These are phyloP conservation scores for Uromyces viciae-fabae DNA, from an alignment of 1,284 basidiomycete species.

Conservation along the genomic window DNA sequence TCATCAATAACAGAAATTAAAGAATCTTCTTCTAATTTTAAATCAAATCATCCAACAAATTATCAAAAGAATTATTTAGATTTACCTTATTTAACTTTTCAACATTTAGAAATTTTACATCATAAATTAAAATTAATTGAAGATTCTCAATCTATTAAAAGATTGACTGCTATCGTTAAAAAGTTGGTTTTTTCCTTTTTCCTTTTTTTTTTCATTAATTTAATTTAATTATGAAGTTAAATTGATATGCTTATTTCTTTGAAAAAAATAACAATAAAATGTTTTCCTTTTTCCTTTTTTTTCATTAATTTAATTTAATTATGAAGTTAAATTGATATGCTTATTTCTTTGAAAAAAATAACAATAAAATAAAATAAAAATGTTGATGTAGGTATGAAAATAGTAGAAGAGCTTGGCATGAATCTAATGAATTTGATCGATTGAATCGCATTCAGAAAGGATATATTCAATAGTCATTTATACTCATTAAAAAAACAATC, in stretches of 20 bases:
- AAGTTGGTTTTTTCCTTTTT: slow-evolving; percentile 23
- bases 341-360: no score
- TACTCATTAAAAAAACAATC: not conserved
- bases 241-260: not conserved
- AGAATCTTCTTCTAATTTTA: not conserved
- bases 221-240: not conserved
- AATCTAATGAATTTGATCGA: slow-evolving; percentile 11
- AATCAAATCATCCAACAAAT: not conserved
- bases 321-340: no score
- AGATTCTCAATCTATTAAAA: slow-evolving; percentile 3
- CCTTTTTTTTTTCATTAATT: not conserved
- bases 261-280: not conserved
- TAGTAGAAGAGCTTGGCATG: slow-evolving; percentile 17
- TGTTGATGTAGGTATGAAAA: slow-evolving; percentile 44
- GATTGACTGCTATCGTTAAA: slow-evolving; percentile 27
- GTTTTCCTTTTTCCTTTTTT: not conserved
- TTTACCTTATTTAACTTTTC: slow-evolving; percentile 33
- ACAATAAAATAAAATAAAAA: no score
- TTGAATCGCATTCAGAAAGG: slow-evolving; percentile 23
- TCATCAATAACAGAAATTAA: no score
- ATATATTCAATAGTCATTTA: not conserved
- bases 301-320: no score
- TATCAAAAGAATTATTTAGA: not conserved
- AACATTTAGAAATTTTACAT: slow-evolving; percentile 39
- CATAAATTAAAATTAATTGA: slow-evolving; percentile 32